phyloP scores from a whole-genome alignment of 306 rosid species.

The Casuarina equisetifolia region DNA sequence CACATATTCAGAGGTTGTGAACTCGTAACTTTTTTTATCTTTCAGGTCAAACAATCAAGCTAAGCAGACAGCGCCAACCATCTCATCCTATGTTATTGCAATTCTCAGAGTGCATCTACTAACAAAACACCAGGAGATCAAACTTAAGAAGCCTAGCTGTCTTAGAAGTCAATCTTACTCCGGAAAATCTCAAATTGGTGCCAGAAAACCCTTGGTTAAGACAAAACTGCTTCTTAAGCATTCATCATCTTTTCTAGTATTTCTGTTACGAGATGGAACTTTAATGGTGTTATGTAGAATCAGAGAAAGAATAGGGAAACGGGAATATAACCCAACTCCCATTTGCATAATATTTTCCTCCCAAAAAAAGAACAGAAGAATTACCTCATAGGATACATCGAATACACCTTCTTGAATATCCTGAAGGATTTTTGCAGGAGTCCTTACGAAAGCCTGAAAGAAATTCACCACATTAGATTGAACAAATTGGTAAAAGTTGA shows the following conservation, averaged over 20 bases:
- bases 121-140: conserved; percentile 1
- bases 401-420: conserved; percentile 88
- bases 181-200: neutral
- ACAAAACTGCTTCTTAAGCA: neutral
- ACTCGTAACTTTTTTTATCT: neutral
- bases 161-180: neutral
- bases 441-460: conserved; percentile 76
- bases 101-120: neutral
- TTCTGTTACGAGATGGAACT: neutral
- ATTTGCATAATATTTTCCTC: neutral
- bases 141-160: neutral
- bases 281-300: neutral
- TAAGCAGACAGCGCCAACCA: neutral
- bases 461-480: conserved; percentile 9
- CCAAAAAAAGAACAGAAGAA: conserved; percentile 12
- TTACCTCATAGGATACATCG: conserved; percentile 95
- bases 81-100: neutral
- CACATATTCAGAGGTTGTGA: neutral
- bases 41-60: neutral
- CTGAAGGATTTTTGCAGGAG: conserved; percentile 91
- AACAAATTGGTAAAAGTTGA: neutral
- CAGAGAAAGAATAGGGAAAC: conserved; percentile 4
- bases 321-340: conserved; percentile 5
- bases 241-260: neutral
- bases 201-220: neutral